Percentiles rank a stretch among this genome's conserved stretches.
phyloP scores from a whole-genome alignment of 2,329 filamentous ascomycete species.

The Colletotrichum caudatum region DNA sequence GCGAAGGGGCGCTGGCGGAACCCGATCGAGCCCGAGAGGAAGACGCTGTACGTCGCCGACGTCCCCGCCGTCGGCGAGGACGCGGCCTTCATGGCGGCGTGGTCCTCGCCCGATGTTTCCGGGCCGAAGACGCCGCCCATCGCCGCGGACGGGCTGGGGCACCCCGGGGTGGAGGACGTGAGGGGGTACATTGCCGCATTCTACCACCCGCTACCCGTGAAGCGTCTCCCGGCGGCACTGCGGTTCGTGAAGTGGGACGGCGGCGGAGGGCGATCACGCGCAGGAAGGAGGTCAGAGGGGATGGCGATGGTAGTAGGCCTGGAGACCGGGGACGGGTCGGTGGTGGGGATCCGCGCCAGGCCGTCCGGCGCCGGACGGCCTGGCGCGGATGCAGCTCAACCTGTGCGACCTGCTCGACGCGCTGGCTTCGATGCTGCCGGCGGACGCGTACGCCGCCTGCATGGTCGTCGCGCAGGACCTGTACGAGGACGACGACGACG shows the following conservation, averaged over 20 bases:
- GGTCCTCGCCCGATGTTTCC: conserved; percentile 52
- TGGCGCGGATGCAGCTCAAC: conserved; percentile 66
- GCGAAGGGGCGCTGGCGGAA: conserved; percentile 60
- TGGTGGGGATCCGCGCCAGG: conserved; percentile 65
- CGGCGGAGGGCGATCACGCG: conserved; percentile 15
- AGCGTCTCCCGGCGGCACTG: conserved; percentile 54
- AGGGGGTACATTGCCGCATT: conserved; percentile 56
- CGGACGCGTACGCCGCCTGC: conserved; percentile 69
- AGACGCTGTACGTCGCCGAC: conserved; percentile 66
- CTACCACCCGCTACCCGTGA: conserved; percentile 67
- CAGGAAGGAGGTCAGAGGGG: conserved; percentile 35
- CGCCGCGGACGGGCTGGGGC: conserved; percentile 33
- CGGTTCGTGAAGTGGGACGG: conserved; percentile 64
- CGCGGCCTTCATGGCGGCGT: conserved; percentile 53
- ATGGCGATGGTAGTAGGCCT: conserved; percentile 61
- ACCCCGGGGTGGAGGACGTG: conserved; percentile 49
- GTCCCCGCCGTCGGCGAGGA: conserved; percentile 57
- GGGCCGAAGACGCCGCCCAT: conserved; percentile 2
- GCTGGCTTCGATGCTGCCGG: conserved; percentile 64
- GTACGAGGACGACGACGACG: conserved; percentile 74
- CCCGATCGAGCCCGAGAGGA: conserved; percentile 57
- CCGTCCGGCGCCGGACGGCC: conserved; percentile 59
- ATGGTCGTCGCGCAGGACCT: conserved; percentile 72
- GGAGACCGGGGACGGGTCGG: conserved; percentile 47
- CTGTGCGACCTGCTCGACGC: conserved; percentile 72